Percentiles rank a stretch among this genome's conserved stretches.
phyloP scores from a whole-genome alignment of 108 stramenopile genomes.

The Hondaea fermentalgiana region DNA sequence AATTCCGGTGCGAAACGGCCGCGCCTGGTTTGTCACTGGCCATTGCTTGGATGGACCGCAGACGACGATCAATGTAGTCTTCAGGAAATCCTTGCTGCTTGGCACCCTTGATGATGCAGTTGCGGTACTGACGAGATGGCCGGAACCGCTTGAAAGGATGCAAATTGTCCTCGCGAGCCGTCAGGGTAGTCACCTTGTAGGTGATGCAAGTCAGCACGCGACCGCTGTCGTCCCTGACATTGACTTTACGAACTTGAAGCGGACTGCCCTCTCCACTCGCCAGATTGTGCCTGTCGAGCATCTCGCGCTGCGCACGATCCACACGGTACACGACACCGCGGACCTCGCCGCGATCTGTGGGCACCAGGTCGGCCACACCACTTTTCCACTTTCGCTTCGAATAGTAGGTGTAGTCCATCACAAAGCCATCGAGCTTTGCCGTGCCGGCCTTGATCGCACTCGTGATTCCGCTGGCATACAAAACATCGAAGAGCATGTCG shows the following conservation, averaged over 20 bases:
- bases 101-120: conserved; percentile 11
- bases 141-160: not conserved
- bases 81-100: not conserved
- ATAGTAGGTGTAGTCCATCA: not conserved
- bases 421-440: not conserved
- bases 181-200: not conserved
- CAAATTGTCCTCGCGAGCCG: not conserved
- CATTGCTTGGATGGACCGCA: not conserved
- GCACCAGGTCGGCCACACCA: not conserved
- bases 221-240: not conserved
- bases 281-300: not conserved
- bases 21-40: not conserved
- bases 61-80: not conserved
- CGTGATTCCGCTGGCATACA: conserved; percentile 2
- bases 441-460: not conserved
- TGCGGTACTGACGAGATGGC: conserved; percentile 1
- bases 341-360: not conserved
- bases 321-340: not conserved
- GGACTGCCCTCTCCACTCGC: not conserved
- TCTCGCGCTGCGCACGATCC: not conserved
- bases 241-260: not conserved
- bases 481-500: not conserved
- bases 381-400: not conserved
- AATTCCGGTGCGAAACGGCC: not conserved
- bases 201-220: not conserved